Evolutionary conservation across 148 eudicot genomes (phyloP).

Genomic region (Cornus controversa): DNA sequence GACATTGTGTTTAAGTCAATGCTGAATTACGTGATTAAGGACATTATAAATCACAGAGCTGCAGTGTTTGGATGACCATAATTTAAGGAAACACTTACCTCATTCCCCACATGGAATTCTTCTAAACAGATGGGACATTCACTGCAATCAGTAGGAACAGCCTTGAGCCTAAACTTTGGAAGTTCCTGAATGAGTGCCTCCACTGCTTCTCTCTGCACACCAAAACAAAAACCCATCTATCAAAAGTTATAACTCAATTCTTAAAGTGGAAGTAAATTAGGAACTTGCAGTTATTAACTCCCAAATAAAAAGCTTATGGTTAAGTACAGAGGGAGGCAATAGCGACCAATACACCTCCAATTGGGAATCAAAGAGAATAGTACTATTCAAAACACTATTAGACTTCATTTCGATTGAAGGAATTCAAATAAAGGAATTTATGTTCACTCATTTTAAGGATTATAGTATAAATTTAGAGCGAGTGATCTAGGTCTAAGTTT

Average conservation of each 20-base stretch:
- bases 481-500: too few relatives aligned
- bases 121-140: constrained; percentile 98
- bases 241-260: neutral
- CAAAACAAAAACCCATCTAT: neutral
- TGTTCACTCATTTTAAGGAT: too few relatives aligned
- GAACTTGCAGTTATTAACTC: neutral
- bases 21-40: too few relatives aligned
- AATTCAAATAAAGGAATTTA: too few relatives aligned
- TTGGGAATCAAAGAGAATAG: neutral
- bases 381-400: neutral
- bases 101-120: constrained; percentile 88
- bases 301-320: neutral
- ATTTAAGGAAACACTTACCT: constrained; percentile 38
- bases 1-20: too few relatives aligned
- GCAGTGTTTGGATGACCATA: neutral
- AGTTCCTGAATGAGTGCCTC: constrained; percentile 96
- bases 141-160: constrained; percentile 95
- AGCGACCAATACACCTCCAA: too few relatives aligned
- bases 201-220: constrained; percentile 83
- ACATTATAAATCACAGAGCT: neutral
- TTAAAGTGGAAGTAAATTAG: neutral
- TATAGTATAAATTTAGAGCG: too few relatives aligned
- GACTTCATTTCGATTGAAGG: neutral
- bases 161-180: constrained; percentile 81
- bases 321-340: neutral